Evolutionary conservation across 169 alveolate species (phyloP).

Genomic region (Eimeria brunetti): DNA sequence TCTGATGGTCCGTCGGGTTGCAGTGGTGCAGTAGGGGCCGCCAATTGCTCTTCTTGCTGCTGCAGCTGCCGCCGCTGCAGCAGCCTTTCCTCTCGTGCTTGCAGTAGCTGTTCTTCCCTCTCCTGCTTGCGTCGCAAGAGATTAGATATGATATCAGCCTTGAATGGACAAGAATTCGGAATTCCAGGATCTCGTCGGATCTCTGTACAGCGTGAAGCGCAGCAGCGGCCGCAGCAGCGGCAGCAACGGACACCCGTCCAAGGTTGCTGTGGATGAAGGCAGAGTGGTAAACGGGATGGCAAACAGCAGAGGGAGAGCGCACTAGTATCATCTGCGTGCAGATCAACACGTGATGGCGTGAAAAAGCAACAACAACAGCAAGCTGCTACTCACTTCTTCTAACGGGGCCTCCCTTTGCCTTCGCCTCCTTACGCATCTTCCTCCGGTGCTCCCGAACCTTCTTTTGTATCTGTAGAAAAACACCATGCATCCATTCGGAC

Average conservation of each 20-base stretch:
- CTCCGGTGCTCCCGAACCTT: conserved; percentile 89
- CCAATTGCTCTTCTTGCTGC: conserved; percentile 8
- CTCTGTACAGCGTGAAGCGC: conserved; percentile 66
- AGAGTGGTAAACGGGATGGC: neutral
- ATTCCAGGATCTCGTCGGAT: conserved; percentile 87
- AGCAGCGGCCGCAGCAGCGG: conserved; percentile 18
- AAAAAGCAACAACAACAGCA: neutral
- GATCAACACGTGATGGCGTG: neutral
- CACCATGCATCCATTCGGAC: neutral
- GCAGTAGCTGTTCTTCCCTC: conserved; percentile 84
- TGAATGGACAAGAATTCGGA: conserved; percentile 92
- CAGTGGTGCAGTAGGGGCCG: conserved; percentile 8
- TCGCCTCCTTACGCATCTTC: conserved; percentile 91
- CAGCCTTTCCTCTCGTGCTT: conserved; percentile 82
- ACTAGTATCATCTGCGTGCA: neutral
- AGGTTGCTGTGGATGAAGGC: neutral
- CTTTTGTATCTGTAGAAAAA: conserved; percentile 89
- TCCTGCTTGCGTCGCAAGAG: conserved; percentile 84
- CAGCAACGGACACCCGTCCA: neutral
- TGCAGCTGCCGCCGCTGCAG: conserved; percentile 81
- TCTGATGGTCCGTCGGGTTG: neutral
- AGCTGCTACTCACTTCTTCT: conserved; percentile 18
- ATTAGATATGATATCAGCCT: conserved; percentile 84
- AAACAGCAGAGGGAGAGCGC: neutral
- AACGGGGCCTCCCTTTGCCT: conserved; percentile 82